Evolutionary conservation across 345 rosid species (phyloP), one percentile per base, ranked within the genome.

Genomic region (Hypericum perforatum): DNA sequence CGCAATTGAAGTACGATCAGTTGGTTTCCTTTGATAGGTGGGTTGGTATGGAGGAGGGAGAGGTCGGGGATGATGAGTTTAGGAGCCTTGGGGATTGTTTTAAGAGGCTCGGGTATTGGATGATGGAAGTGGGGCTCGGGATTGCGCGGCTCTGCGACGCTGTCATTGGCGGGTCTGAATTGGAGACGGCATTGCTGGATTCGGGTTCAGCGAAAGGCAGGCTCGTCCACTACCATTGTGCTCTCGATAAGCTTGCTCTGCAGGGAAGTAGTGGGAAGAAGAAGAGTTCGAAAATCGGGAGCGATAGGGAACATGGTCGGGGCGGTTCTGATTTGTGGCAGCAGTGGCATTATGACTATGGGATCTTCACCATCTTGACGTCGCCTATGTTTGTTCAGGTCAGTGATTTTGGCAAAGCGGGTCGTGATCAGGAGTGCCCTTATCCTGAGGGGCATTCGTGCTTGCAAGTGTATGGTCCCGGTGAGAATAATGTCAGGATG

Each of bases 331-430:
- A 61, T 52, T 67, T 85, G 6, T 88, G 98, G 96, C 96, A 92
- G 76, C 88, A 81, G 53, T 88, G 98, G 96, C 98, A 88, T 72
- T 88, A 78, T 68, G 98, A 88, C 67, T 88, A 83, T 56, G 90
- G 95, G 38, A 69, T 88, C 66, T 83, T 88, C 68, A 92, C 96
- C n/a, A 60, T 88, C 65, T 71, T 92, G 66, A 88, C 95, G 5
- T 75, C 85, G 75, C 94, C 95, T 15, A 72, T 85, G 81, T 88
- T 88, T 80, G 67, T 79, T 40, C 54, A 44, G 5, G 11, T 51
- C 63, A 11, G 72, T 65, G 57, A 52, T 44, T 39, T 15, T 58
- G 37, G 50, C 7, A 5, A 43, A 15, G 8, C 13, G 6, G 22
- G 58, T 40, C 56, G 49, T 45, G 54, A 54, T 63, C 63, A 61